Evolutionary conservation across 352 stramenopile species (phyloP), one percentile per base, ranked within the genome.

Genomic region (Globisporangium radiosum): DNA sequence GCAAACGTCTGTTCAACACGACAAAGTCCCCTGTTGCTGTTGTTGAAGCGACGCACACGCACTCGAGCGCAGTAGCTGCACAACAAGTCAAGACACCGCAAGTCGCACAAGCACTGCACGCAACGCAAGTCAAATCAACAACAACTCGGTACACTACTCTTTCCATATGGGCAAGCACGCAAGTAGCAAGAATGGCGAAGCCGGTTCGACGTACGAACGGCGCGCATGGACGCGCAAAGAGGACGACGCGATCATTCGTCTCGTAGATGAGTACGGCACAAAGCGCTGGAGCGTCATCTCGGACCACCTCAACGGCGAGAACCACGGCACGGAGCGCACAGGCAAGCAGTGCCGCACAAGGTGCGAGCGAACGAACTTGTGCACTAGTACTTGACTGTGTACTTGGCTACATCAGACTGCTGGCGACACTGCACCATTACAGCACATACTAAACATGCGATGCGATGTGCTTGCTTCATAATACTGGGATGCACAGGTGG

Each of bases 251-350:
- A 94, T 94, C 63, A 88, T 91, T 52, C 80, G 81, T 11, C 72
- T 94, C 47, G 84, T 94, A 15, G 81, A 94, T 19, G 82, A 94
- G 63, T 92, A 94, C 64, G 84, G 84, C 56, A 94, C 81, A 44
- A 94, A 94, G 68, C 80, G 84, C 59, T 94, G 84, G 84, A 88
- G 74, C 60, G 81, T 94, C 66, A 94, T 94, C 63, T 92, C 84
- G 13, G 84, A 94, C 67, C 81, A 94, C 45, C 70, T 94, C 38
- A 94, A 94, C 59, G 76, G 81, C 52, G 82, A 92, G 58, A 89
- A 89, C 61, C 83, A 88, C 73, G 82, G 82, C 57, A 92, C 83
- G 14, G 84, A 92, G 59, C 81, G 84, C 56, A 94, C 81, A 8
- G 84, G 84, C 56, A 94, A 94, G 59, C 84, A 94, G 59, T 94